Evolutionary conservation across 129 eudicot genomes (phyloP), one percentile per base, ranked within the genome.

Genomic region (Oenanthe sinensis): DNA sequence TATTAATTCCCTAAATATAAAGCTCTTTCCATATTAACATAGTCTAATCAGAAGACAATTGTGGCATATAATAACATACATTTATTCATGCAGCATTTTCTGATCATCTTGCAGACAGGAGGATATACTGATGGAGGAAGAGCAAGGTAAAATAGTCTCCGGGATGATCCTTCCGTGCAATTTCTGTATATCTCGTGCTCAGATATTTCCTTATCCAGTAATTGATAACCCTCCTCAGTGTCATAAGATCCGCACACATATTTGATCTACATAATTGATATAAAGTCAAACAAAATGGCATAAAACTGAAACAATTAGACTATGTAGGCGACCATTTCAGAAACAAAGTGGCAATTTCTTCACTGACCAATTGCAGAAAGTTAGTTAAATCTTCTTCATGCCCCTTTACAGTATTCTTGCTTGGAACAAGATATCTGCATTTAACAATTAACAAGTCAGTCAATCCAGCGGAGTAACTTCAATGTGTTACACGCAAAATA

Each of bases 81-180:
- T 85, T 87, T 90, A 79, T 89, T 90, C 97, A 89, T 90, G 89
- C 92, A 87, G 76, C 87, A 85, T 69, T 69, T 79, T 81, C 80
- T 92, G 71, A 96, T 96, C 99, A 92, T 96, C 79, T 82, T 96
- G 93, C 97, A 90, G 87, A 96, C 97, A 45, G 96, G 75, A 55
- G 99, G 97, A 88, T 96, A 96, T 28, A 96, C 97, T 69, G 99
- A 92, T 74, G 99, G 99, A 74, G 99, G 99, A 83, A 96, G 99
- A 73, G 97, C 97, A 71, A 96, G 91, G 83, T 96, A 96, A 83
- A 96, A 96, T 47, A 96, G 99, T 76, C 99, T 92, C 8, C 97
- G 82, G 4, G 99, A 86, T 68, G 91, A 84, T 87, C 94, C 97
- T 82, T 87, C 91, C 5, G 77, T 78, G 65, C 83, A 82, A 63